Percentiles rank a stretch among this genome's conserved stretches.
These are phyloP conservation scores for Crithidia bombi DNA, from an alignment of 208 protist genomes.

Conservation along the genomic window DNA sequence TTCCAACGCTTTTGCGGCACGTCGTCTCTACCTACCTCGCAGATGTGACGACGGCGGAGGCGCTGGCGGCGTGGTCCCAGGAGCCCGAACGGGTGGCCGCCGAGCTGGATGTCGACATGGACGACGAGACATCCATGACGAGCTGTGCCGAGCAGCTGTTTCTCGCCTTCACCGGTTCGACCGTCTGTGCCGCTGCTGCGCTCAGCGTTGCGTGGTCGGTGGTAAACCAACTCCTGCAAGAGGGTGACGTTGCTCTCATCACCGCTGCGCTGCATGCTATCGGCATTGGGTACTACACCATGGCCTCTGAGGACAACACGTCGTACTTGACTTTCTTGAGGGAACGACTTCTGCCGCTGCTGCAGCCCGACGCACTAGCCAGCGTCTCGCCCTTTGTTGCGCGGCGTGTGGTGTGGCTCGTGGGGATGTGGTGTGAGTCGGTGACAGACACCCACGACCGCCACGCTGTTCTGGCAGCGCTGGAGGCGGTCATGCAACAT, in stretches of 20 bases:
- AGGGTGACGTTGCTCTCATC: constrained; percentile 35
- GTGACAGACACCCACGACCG: constrained; percentile 42
- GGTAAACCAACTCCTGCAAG: constrained; percentile 56
- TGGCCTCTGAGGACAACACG: constrained; percentile 43
- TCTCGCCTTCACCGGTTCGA: constrained; percentile 74
- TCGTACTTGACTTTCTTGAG: constrained; percentile 65
- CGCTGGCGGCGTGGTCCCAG: constrained; percentile 49
- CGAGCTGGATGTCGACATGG: constrained; percentile 58
- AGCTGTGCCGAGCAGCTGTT: constrained; percentile 76
- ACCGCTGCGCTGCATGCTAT: constrained; percentile 86
- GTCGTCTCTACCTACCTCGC: constrained; percentile 58
- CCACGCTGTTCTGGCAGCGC: constrained; percentile 45
- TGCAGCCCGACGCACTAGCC: constrained; percentile 25
- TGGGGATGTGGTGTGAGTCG: constrained; percentile 90
- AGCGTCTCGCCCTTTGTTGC: constrained; percentile 56
- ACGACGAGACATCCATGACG: constrained; percentile 51
- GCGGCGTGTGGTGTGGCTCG: constrained; percentile 83
- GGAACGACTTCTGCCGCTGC: constrained; percentile 62
- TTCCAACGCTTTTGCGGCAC: constrained; percentile 40
- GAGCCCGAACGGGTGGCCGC: constrained; percentile 56
- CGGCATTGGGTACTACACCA: constrained; percentile 86
- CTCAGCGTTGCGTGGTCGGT: constrained; percentile 55
- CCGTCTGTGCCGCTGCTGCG: constrained; percentile 20
- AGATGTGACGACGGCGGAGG: constrained; percentile 39
- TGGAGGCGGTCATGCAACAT: constrained; percentile 54